Evolutionary conservation across 2,329 filamentous ascomycete species (phyloP).

Genomic region (Diaporthe sp.): DNA sequence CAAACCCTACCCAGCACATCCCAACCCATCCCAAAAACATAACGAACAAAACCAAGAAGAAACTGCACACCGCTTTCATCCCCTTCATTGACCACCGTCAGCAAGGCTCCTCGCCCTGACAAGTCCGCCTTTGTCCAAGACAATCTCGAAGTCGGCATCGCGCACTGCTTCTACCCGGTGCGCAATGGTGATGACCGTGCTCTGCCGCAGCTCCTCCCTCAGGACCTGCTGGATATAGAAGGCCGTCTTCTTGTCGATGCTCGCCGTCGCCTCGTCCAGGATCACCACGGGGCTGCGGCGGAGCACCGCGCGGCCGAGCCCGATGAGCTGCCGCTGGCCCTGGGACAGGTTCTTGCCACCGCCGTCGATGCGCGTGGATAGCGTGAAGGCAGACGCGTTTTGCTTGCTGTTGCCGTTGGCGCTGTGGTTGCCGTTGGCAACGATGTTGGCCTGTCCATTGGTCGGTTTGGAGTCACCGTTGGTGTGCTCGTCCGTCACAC

Average conservation of each 20-base stretch:
- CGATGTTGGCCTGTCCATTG: background rate
- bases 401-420: slow-evolving; percentile 49
- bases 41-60: background rate
- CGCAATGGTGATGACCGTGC: slow-evolving; percentile 75
- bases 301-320: slow-evolving; percentile 69
- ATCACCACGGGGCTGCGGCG: slow-evolving; percentile 69
- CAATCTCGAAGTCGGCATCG: slow-evolving; percentile 65
- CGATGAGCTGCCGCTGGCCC: slow-evolving; percentile 71
- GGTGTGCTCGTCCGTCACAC: background rate
- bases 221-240: slow-evolving; percentile 67
- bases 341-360: slow-evolving; percentile 72
- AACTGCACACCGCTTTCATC: background rate
- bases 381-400: slow-evolving; percentile 47
- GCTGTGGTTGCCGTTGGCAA: slow-evolving; percentile 48
- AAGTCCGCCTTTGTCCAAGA: slow-evolving; percentile 62
- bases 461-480: slow-evolving; percentile 36
- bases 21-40: background rate
- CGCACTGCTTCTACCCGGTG: slow-evolving; percentile 72
- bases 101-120: slow-evolving; percentile 46
- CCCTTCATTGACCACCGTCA: background rate
- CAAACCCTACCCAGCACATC: background rate
- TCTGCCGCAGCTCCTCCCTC: slow-evolving; percentile 62
- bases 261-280: slow-evolving; percentile 73
- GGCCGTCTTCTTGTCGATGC: slow-evolving; percentile 70
- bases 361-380: slow-evolving; percentile 64